A percentile compares a stretch with the other conserved stretches of the same genome.
Conservation (phyloP, 2,329 filamentous ascomycete genomes). For the Blumeria hordei region DNA sequence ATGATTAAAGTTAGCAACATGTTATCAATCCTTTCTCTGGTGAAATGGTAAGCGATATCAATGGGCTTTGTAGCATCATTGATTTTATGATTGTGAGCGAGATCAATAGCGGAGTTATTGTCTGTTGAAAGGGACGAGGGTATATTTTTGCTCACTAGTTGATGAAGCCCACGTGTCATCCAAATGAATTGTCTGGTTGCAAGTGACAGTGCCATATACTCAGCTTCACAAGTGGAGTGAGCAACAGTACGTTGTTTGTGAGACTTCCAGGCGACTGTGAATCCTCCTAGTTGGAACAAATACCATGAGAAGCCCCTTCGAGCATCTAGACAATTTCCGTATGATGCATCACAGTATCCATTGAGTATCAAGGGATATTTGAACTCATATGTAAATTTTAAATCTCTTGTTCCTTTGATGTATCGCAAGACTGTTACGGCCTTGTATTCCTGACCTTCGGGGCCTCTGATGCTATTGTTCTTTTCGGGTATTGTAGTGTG, state of each 20-base stretch:
- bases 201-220: neutral
- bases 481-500: too few species aligned
- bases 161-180: neutral
- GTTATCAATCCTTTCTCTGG: too few species aligned
- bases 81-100: too few species aligned
- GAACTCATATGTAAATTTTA: neutral
- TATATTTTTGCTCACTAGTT: neutral
- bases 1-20: too few species aligned
- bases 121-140: neutral
- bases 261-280: neutral
- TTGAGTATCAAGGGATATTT: neutral
- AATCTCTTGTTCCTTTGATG: neutral
- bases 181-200: neutral
- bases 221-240: neutral
- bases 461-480: too few species aligned
- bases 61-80: too few species aligned
- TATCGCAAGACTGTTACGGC: neutral
- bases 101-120: too few species aligned
- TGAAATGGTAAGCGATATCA: too few species aligned
- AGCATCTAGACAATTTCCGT: neutral
- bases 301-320: neutral
- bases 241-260: neutral
- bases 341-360: neutral
- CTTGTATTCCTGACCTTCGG: too few species aligned
- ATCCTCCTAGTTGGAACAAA: neutral